Percentiles rank a stretch among this genome's conserved stretches.
phyloP scores from a whole-genome alignment of 2,329 filamentous ascomycete species.

The Talaromyces rugulosus region DNA sequence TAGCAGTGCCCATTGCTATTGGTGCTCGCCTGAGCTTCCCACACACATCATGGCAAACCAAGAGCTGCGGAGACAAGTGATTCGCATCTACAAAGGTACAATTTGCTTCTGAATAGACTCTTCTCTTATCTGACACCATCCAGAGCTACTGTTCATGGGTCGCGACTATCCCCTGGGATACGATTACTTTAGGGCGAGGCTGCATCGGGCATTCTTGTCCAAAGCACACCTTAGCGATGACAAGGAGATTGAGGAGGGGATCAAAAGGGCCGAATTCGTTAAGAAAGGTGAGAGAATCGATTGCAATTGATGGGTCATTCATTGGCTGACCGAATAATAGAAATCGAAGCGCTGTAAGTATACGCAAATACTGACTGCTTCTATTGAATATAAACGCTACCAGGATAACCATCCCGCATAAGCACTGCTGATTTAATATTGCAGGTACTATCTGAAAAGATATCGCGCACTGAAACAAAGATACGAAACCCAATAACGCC shows the following conservation, averaged over 20 bases:
- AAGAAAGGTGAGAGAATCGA: constrained; percentile 66
- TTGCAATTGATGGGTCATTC: background rate
- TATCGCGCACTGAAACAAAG: constrained; percentile 81
- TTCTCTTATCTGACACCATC: background rate
- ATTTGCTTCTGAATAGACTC: background rate
- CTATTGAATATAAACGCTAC: background rate
- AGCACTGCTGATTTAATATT: constrained; percentile 20
- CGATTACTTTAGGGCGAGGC: constrained; percentile 71
- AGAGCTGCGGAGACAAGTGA: constrained; percentile 70
- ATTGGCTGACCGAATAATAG: constrained; percentile 41
- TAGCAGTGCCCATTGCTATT: background rate
- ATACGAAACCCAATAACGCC: constrained; percentile 53
- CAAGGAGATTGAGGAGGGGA: constrained; percentile 68
- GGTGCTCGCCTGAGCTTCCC: background rate
- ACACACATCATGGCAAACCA: constrained; percentile 42
- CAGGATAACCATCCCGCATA: background rate
- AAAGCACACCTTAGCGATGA: constrained; percentile 69
- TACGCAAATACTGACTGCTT: background rate
- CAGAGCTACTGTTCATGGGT: constrained; percentile 80
- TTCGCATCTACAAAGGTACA: constrained; percentile 81
- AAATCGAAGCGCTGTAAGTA: constrained; percentile 86
- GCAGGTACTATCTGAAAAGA: constrained; percentile 84
- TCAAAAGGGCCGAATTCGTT: constrained; percentile 78
- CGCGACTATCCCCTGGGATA: constrained; percentile 83
- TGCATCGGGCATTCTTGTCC: constrained; percentile 80